A percentile compares a stretch with the other conserved stretches of the same genome.
These are phyloP conservation scores for Leccinum uliginosum DNA, from an alignment of 768 basidiomycete genomes.

Conservation along the genomic window DNA sequence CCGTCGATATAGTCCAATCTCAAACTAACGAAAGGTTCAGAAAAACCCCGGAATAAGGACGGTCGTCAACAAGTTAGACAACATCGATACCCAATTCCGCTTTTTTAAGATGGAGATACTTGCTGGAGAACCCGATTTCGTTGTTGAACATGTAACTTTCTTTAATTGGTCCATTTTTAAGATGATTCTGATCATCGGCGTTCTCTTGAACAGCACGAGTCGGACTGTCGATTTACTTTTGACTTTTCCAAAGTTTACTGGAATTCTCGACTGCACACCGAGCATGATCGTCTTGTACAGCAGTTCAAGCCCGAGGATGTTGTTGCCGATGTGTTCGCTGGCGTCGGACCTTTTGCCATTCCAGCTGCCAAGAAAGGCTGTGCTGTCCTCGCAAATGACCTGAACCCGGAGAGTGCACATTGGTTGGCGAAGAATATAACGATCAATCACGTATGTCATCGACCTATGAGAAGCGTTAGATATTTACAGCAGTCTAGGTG, in stretches of 20 bases:
- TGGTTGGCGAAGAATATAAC: conserved; percentile 70
- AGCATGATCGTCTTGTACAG: conserved; percentile 82
- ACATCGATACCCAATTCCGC: conserved; percentile 80
- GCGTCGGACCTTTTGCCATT: conserved; percentile 93
- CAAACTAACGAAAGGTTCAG: conserved; percentile 36
- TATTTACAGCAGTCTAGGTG: conserved; percentile 42
- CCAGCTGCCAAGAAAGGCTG: conserved; percentile 92
- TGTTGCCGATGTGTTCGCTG: conserved; percentile 92
- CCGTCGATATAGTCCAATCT: not conserved
- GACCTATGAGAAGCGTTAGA: not conserved
- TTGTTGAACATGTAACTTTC: conserved; percentile 79
- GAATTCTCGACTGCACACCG: conserved; percentile 92
- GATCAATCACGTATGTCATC: conserved; percentile 65
- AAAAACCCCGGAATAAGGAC: conserved; percentile 84
- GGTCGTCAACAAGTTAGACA: conserved; percentile 92
- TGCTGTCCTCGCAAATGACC: conserved; percentile 86
- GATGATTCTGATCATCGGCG: not conserved
- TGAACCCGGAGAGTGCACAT: conserved; percentile 85
- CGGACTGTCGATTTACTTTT: conserved; percentile 83
- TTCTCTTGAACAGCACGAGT: conserved; percentile 58
- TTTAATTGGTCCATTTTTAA: not conserved
- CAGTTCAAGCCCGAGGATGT: conserved; percentile 72
- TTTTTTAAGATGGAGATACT: conserved; percentile 97
- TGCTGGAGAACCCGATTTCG: conserved; percentile 82
- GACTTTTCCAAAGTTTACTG: conserved; percentile 97